phyloP scores from a whole-genome alignment of 1,284 basidiomycete species.

The Cryptococcus sp. region DNA sequence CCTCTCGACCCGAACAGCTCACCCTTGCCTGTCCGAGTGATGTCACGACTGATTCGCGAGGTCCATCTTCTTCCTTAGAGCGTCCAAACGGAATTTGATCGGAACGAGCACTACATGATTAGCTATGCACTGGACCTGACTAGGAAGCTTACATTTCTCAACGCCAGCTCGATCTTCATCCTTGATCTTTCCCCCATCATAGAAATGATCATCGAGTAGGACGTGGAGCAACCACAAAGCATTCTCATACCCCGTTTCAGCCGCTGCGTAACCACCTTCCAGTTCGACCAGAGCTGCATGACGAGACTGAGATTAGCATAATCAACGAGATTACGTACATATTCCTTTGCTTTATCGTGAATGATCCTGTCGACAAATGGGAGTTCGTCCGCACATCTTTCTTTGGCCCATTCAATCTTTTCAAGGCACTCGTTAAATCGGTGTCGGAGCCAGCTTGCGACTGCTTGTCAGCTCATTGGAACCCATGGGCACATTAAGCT shows the following conservation, averaged over 20 bases:
- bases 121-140: neutral
- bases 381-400: slow-evolving; percentile 50
- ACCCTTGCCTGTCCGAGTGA: neutral
- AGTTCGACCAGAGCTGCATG: slow-evolving; percentile 89
- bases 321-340: slow-evolving; percentile 27
- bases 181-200: slow-evolving; percentile 73
- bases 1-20: neutral
- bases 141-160: slow-evolving; percentile 61
- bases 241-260: slow-evolving; percentile 90
- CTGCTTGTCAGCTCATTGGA: neutral
- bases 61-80: slow-evolving; percentile 22
- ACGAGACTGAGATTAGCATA: slow-evolving; percentile 71
- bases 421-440: slow-evolving; percentile 58
- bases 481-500: slow-evolving; percentile 15
- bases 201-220: slow-evolving; percentile 82
- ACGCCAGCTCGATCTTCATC: slow-evolving; percentile 79
- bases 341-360: slow-evolving; percentile 56
- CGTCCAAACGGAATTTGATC: slow-evolving; percentile 22
- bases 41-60: neutral
- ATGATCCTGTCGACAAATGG: slow-evolving; percentile 54
- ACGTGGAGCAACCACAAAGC: slow-evolving; percentile 88
- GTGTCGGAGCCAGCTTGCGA: slow-evolving; percentile 50
- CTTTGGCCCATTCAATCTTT: slow-evolving; percentile 55
- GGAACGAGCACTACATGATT: slow-evolving; percentile 20
- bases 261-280: slow-evolving; percentile 67